These are phyloP conservation scores for Suillus brevipes DNA, from an alignment of 768 basidiomycete genomes.

Conservation along the genomic window DNA sequence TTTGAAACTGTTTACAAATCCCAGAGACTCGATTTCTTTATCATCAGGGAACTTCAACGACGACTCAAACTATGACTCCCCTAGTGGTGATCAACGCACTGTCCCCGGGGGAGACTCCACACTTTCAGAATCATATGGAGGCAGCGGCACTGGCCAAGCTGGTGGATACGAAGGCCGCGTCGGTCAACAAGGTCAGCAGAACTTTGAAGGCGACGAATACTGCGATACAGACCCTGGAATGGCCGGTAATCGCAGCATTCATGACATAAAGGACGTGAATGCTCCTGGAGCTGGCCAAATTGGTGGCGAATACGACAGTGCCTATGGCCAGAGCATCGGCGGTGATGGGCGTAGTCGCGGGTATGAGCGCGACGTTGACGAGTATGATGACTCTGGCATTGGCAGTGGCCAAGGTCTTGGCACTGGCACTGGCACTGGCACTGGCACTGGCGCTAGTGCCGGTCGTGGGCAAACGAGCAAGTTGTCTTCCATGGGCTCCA, in stretches of 20 bases:
- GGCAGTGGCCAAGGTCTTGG: background rate
- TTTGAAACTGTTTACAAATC: background rate
- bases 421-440: background rate
- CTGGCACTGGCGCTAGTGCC: background rate
- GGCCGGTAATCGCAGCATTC: conserved; percentile 5
- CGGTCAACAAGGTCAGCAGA: background rate
- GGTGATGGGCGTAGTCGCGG: conserved; percentile 1
- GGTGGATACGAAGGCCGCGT: conserved; percentile 8
- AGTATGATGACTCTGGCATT: conserved; percentile 8
- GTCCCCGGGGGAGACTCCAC: background rate
- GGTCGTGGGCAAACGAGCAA: conserved; percentile 2
- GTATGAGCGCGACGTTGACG: conserved; percentile 13
- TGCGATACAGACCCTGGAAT: conserved; percentile 12
- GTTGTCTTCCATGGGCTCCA: background rate
- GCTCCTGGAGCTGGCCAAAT: conserved; percentile 7
- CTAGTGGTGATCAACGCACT: background rate
- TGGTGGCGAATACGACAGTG: conserved; percentile 1
- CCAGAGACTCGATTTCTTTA: background rate
- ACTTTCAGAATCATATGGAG: conserved; percentile 8
- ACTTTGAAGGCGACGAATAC: background rate
- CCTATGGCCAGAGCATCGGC: background rate
- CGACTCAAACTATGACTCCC: background rate
- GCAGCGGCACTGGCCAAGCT: conserved; percentile 12
- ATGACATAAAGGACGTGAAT: background rate
- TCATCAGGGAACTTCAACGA: conserved; percentile 11